Evolutionary conservation across 2,329 filamentous ascomycete species (phyloP).

Genomic region (Monilinia fructigena): DNA sequence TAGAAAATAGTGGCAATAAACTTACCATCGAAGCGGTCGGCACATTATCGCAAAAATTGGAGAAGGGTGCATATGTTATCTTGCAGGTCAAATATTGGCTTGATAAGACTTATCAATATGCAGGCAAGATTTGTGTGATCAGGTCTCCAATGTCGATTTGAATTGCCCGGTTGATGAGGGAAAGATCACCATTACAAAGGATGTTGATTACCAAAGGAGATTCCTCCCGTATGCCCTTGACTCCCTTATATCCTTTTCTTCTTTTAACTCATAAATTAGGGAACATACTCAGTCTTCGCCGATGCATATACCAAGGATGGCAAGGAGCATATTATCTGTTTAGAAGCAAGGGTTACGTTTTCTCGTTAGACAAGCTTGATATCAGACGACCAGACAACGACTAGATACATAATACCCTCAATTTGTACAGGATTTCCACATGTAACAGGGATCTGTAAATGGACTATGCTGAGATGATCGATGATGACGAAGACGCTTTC

Average conservation of each 20-base stretch:
- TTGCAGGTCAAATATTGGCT: conserved; percentile 87
- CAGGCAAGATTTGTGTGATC: conserved; percentile 81
- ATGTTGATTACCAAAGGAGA: conserved; percentile 81
- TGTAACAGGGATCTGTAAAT: not conserved
- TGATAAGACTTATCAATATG: conserved; percentile 84
- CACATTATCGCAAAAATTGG: conserved; percentile 68
- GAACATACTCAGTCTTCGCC: conserved; percentile 84
- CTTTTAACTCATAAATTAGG: conserved; percentile 51
- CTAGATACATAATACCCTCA: conserved; percentile 5
- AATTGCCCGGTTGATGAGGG: conserved; percentile 86
- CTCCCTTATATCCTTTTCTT: too few species aligned
- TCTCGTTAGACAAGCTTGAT: conserved; percentile 3
- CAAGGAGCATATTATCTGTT: conserved; percentile 73
- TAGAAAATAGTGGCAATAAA: conserved; percentile 62
- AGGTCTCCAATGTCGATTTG: conserved; percentile 83
- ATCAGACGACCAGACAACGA: conserved; percentile 12
- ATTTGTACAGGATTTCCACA: conserved; percentile 3
- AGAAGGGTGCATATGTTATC: conserved; percentile 75
- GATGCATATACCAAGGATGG: conserved; percentile 76
- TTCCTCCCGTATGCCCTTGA: conserved; percentile 73
- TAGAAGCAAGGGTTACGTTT: conserved; percentile 73
- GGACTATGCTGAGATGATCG: conserved; percentile 20
- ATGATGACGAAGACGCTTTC: conserved; percentile 17
- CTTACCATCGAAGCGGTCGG: conserved; percentile 79
- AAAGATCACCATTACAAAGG: conserved; percentile 69